Percentiles rank a stretch among this genome's conserved stretches.
Evolutionary conservation across 169 alveolate species (phyloP).

Genomic region (Plasmodium knowlesi): DNA sequence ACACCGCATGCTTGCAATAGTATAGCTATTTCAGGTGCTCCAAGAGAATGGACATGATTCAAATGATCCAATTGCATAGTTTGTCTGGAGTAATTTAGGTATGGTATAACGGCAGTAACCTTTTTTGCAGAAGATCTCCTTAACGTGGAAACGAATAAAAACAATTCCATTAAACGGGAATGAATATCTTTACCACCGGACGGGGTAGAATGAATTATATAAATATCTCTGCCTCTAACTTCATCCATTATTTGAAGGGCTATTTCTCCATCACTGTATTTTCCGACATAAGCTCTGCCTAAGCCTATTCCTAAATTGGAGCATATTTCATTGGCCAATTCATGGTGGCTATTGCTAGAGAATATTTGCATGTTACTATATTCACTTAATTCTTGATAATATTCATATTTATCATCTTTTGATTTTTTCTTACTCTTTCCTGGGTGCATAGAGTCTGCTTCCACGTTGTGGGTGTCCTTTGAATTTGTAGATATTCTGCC

Average conservation of each 20-base stretch:
- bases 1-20: constrained; percentile 84
- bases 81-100: constrained; percentile 91
- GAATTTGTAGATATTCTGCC: neutral
- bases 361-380: constrained; percentile 75
- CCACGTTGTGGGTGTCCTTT: neutral
- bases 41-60: constrained; percentile 60
- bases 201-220: constrained; percentile 88
- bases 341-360: constrained; percentile 80
- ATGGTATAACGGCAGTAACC: constrained; percentile 92
- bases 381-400: constrained; percentile 76
- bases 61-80: constrained; percentile 44
- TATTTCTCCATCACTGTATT: constrained; percentile 92
- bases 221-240: constrained; percentile 91
- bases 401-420: constrained; percentile 69
- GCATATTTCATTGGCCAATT: constrained; percentile 82
- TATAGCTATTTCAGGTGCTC: constrained; percentile 70
- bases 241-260: constrained; percentile 87
- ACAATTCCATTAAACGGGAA: constrained; percentile 76
- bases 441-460: neutral
- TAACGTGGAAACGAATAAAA: constrained; percentile 81
- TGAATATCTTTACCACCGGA: constrained; percentile 86
- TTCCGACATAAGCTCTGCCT: constrained; percentile 83
- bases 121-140: constrained; percentile 91
- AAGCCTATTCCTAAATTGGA: constrained; percentile 83
- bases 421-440: constrained; percentile 10